A percentile compares a stretch with the other conserved stretches of the same genome.
Conservation (phyloP, 306 rosid species). For the Clitoria ternatea region DNA sequence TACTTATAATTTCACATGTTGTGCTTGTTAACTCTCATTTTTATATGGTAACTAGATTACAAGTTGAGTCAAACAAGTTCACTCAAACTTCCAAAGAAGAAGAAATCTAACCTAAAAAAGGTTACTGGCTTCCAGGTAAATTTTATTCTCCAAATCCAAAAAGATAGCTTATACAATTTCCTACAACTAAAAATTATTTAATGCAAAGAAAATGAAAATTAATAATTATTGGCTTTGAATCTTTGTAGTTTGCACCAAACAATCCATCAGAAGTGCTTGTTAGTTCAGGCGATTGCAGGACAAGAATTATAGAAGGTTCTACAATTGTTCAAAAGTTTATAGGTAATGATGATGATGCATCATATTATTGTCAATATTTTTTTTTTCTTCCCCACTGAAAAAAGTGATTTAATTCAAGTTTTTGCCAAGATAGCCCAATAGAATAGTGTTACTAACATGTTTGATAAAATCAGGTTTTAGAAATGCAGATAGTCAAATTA, state of each 20-base stretch:
- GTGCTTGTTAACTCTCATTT: not conserved
- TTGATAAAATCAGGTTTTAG: constrained; percentile 54
- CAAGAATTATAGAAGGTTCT: constrained; percentile 62
- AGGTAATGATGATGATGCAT: constrained; percentile 43
- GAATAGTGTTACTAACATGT: not conserved
- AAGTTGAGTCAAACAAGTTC: constrained; percentile 54
- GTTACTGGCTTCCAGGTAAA: constrained; percentile 88
- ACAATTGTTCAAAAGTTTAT: constrained; percentile 57
- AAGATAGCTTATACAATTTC: not conserved
- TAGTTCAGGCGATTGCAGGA: constrained; percentile 79
- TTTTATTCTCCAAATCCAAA: not conserved
- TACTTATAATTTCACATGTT: too few relatives aligned
- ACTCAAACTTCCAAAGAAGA: constrained; percentile 56
- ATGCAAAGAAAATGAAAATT: not conserved
- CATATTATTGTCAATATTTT: not conserved
- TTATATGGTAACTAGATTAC: constrained; percentile 41
- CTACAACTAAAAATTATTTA: not conserved
- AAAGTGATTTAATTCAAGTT: not conserved
- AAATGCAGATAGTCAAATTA: constrained; percentile 76
- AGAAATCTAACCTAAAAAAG: constrained; percentile 53
- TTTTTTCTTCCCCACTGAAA: not conserved
- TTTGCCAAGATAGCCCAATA: not conserved
- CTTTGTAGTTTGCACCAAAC: constrained; percentile 53
- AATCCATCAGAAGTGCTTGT: constrained; percentile 65
- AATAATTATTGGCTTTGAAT: constrained; percentile 2